Evolutionary conservation across 2,329 filamentous ascomycete genomes (phyloP).

Genomic region (Pestalotiopsis sp.): DNA sequence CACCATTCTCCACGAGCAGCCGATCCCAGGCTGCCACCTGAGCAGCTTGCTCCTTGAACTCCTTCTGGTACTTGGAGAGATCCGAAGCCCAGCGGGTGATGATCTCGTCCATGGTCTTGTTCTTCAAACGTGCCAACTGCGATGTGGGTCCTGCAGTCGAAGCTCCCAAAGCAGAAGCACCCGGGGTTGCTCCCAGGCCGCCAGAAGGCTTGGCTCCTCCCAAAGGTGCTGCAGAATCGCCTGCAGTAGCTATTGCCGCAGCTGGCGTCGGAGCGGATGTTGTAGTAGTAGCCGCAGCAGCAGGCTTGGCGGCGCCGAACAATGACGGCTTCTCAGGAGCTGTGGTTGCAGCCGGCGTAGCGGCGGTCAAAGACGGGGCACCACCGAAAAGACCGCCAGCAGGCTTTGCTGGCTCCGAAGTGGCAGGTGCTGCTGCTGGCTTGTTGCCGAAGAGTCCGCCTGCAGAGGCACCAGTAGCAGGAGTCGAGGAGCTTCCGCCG

Average conservation of each 20-base stretch:
- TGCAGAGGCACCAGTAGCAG: conserved; percentile 20
- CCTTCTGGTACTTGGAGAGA: conserved; percentile 93
- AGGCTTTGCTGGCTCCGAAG: conserved; percentile 31
- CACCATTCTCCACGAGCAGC: conserved; percentile 87
- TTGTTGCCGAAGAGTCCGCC: conserved; percentile 29
- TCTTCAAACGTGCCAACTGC: conserved; percentile 87
- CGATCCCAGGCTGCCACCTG: conserved; percentile 91
- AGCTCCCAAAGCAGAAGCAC: conserved; percentile 53
- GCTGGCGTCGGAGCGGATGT: conserved; percentile 15
- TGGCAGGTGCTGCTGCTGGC: conserved; percentile 16
- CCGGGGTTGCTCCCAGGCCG: conserved; percentile 25
- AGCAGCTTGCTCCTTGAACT: conserved; percentile 88
- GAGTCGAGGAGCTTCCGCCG: conserved; percentile 24
- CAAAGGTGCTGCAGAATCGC: conserved; percentile 29
- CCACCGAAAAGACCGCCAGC: conserved; percentile 35
- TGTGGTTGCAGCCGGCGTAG: conserved; percentile 17
- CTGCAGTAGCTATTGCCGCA: conserved; percentile 15
- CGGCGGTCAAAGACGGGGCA: conserved; percentile 18
- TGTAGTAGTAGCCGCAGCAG: conserved; percentile 12
- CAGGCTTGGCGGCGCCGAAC: conserved; percentile 29
- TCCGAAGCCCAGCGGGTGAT: conserved; percentile 96
- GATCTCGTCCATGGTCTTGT: conserved; percentile 99
- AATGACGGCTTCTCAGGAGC: conserved; percentile 11
- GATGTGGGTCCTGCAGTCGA: conserved; percentile 83
- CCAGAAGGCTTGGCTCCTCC: conserved; percentile 35